Evolutionary conservation across 352 stramenopile genomes (phyloP).

Genomic region (Phytopythium boreale): DNA sequence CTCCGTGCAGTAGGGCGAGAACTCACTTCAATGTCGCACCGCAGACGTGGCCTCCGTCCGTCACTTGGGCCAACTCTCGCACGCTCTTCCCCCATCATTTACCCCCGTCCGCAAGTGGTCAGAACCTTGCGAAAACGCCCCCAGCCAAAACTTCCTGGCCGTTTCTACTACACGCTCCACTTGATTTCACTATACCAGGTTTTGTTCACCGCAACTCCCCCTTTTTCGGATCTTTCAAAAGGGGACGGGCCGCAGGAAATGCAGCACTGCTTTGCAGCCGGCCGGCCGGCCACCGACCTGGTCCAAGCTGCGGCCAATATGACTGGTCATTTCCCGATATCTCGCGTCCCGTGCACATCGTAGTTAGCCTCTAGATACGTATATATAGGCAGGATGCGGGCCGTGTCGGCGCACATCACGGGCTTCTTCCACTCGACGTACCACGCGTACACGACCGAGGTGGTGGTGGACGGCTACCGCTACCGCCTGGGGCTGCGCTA

Average conservation of each 20-base stretch:
- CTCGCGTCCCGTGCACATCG: neutral
- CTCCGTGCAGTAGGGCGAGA: too few relatives aligned
- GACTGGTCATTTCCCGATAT: neutral
- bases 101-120: neutral
- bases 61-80: too few relatives aligned
- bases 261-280: neutral
- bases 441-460: slow-evolving; percentile 62
- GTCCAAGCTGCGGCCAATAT: neutral
- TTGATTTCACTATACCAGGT: neutral
- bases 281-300: neutral
- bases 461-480: slow-evolving; percentile 33
- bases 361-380: too few relatives aligned
- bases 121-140: neutral
- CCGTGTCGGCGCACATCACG: slow-evolving; percentile 31
- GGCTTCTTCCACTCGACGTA: slow-evolving; percentile 40
- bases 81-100: too few relatives aligned
- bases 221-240: neutral
- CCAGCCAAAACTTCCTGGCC: neutral
- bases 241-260: neutral
- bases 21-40: neutral
- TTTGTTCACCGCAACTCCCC: neutral
- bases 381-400: neutral
- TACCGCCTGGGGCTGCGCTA: slow-evolving; percentile 59
- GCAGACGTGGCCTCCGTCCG: neutral
- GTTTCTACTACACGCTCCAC: neutral